A percentile compares a stretch with the other conserved stretches of the same genome.
Evolutionary conservation across 106 monocot species (phyloP).

Genomic region (Narthecium ossifragum): DNA sequence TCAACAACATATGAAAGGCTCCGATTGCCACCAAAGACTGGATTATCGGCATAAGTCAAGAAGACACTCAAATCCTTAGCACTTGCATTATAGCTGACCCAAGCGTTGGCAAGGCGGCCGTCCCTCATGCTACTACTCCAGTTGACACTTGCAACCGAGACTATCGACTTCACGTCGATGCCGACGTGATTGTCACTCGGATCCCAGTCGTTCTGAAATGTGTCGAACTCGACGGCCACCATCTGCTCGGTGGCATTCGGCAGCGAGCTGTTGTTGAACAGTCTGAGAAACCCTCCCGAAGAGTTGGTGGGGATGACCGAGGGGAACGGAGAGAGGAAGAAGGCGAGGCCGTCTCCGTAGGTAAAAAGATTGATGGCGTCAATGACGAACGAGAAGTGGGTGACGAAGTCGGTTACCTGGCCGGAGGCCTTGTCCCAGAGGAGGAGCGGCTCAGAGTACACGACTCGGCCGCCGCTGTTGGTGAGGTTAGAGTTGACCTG

Average conservation of each 20-base stretch:
- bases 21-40: conserved; percentile 3
- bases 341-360: conserved; percentile 67
- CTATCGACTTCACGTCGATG: conserved; percentile 41
- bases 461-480: conserved; percentile 25
- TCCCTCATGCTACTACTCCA: conserved; percentile 36
- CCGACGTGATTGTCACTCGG: conserved; percentile 46
- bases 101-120: conserved; percentile 28
- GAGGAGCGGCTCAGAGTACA: conserved; percentile 22
- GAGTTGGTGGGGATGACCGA: conserved; percentile 32
- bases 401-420: conserved; percentile 40
- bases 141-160: conserved; percentile 10
- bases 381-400: conserved; percentile 65
- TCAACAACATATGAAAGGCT: conserved; percentile 31
- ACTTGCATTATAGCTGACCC: conserved; percentile 35
- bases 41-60: conserved; percentile 25
- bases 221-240: conserved; percentile 73
- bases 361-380: conserved; percentile 1
- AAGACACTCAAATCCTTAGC: conserved; percentile 36
- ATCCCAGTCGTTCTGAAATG: conserved; percentile 45
- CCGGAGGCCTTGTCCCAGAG: conserved; percentile 30
- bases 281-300: conserved; percentile 37
- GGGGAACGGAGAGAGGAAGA: conserved; percentile 52
- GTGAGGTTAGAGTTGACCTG: not conserved
- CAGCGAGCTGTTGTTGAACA: conserved; percentile 18
- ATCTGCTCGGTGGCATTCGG: not conserved